Percentiles rank a stretch among this genome's conserved stretches.
Conservation (phyloP, 1,139 yeast genomes). For the Yamadazyma triangularis region DNA sequence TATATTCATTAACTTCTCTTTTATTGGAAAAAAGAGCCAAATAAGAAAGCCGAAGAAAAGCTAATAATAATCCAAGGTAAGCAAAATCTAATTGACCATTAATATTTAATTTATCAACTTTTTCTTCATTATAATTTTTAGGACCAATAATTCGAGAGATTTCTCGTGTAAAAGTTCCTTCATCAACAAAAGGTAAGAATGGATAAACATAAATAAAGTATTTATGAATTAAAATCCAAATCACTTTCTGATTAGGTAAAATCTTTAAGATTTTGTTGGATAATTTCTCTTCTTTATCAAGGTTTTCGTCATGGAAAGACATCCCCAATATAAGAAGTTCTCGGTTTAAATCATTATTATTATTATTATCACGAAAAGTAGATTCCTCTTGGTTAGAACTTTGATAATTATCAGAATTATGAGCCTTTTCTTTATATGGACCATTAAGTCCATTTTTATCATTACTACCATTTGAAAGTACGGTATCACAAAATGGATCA, state of each 20-base stretch:
- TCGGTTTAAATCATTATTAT: neutral
- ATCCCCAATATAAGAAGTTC: too few species aligned
- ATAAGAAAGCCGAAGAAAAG: conserved; percentile 27
- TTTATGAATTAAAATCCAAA: conserved; percentile 44
- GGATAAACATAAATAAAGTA: conserved; percentile 46
- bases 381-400: too few species aligned
- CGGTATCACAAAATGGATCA: neutral
- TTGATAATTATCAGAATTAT: too few species aligned
- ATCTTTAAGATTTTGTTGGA: conserved; percentile 33
- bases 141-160: conserved; percentile 25
- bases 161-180: conserved; percentile 22
- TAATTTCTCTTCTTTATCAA: conserved; percentile 26
- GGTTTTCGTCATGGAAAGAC: conserved; percentile 24
- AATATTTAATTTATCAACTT: conserved; percentile 18
- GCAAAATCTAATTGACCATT: conserved; percentile 31
- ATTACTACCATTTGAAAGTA: too few species aligned
- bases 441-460: too few species aligned
- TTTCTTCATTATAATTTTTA: conserved; percentile 14
- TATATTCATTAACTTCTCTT: conserved; percentile 25
- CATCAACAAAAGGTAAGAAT: conserved; percentile 47
- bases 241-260: conserved; percentile 39
- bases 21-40: conserved; percentile 29
- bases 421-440: too few species aligned
- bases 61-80: conserved; percentile 22
- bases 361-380: conserved; percentile 1